These are phyloP conservation scores for Cinchona pubescens DNA, from an alignment of 257 asterid genomes.

Conservation along the genomic window DNA sequence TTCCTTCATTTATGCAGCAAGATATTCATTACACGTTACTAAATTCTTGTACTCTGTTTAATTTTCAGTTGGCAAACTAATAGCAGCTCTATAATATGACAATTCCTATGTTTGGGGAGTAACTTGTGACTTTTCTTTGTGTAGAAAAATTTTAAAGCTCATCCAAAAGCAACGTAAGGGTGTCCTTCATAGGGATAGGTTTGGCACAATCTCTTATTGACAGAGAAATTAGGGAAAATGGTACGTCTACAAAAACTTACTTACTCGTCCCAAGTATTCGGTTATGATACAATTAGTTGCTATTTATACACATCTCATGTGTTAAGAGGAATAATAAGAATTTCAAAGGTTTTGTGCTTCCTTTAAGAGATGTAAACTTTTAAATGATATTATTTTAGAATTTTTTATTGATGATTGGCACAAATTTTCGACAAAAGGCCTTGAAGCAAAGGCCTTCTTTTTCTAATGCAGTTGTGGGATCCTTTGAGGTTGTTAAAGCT, in stretches of 20 bases:
- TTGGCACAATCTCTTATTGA: slow-evolving; percentile 67
- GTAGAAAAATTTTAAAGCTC: slow-evolving; percentile 71
- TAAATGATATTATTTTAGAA: too few species aligned
- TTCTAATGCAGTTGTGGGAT: background rate
- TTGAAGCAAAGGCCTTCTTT: background rate
- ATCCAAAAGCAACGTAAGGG: slow-evolving; percentile 57
- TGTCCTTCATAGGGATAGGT: slow-evolving; percentile 85
- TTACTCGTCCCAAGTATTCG: background rate
- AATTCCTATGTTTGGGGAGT: slow-evolving; percentile 11
- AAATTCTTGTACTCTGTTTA: background rate
- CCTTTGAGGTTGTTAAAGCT: too few species aligned
- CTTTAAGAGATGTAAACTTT: too few species aligned
- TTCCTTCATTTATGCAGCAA: background rate
- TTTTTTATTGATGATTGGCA: background rate
- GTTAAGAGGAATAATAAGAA: slow-evolving; percentile 5
- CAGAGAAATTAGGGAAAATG: slow-evolving; percentile 72
- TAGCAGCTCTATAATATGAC: background rate
- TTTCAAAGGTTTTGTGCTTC: too few species aligned
- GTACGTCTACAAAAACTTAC: slow-evolving; percentile 27
- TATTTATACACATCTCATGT: slow-evolving; percentile 4
- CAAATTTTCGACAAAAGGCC: background rate
- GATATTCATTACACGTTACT: background rate
- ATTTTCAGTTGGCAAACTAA: background rate
- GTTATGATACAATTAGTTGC: slow-evolving; percentile 15
- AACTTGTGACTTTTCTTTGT: slow-evolving; percentile 16